Base-by-base conservation (phyloP, 176 grass and related monocot species). In the Oryza meridionalis region DNA sequence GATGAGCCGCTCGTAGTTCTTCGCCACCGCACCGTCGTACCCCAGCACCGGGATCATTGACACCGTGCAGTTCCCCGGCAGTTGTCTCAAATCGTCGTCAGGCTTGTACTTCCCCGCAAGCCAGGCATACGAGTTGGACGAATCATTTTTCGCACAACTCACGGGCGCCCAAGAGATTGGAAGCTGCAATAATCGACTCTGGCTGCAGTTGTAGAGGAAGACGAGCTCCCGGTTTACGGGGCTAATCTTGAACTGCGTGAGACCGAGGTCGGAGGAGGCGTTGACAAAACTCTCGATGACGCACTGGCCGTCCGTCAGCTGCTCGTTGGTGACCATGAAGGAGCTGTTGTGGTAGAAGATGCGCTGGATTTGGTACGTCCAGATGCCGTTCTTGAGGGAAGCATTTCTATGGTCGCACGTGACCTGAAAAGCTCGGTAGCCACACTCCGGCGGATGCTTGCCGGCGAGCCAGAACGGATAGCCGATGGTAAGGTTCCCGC, bases 401-500 rank as follows among this genome's bases (percentile, higher is more conserved):
- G 37, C 47, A 0, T 58, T 58, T 10, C 29, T 9, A 0, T 67
- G 9, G 38, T 5, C 2, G 80, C 92, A 94, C 0, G 1, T 7
- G 24, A 94, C 69, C 78, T 86, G 2, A 40, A 75, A 85, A 1
- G 58, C 47, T 0, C 9, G 73, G 77, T 83, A 53, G 63, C 92
- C 81, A 46, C 92, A 94, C 3, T 77, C 19, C 0, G 43, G 27
- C 1, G 2, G 73, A 24, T 90, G 92, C 5, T 32, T 13, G 16
- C 81, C 63, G 37, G 2, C 3, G 24, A 88, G 78, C 92, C 92
- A 92, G 63, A 94, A 90, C 3, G 92, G 92, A 70, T 83, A 94
- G 14, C 13, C 11, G 64, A 94, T 69, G 43, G 1, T 50, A 1
- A 82, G 82, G 26, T 0, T 1, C 5, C 90, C 90, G 62, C 93